Conservation (phyloP, 192 early-diverging fungal genomes). For the Jimgerdemannia lactiflua region DNA sequence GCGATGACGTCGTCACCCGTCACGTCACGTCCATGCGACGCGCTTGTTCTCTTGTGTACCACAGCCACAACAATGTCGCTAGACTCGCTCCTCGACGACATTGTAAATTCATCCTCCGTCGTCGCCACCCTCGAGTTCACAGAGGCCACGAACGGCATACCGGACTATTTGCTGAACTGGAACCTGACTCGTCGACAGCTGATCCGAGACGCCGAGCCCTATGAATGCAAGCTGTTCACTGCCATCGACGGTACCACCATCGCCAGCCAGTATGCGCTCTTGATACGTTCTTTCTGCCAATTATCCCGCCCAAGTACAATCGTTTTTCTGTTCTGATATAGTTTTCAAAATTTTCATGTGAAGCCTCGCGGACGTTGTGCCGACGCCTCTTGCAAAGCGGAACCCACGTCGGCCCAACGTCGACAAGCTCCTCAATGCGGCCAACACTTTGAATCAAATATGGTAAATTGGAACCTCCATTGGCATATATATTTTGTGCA, state of each 20-base stretch:
- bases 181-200: not conserved
- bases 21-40: not conserved
- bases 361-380: not conserved
- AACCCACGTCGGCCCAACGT: slow-evolving; percentile 5
- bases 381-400: not conserved
- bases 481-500: no score
- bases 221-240: slow-evolving; percentile 13
- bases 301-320: not conserved
- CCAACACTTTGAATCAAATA: slow-evolving; percentile 22
- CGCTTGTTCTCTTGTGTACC: not conserved
- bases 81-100: slow-evolving; percentile 2
- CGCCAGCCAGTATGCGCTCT: not conserved
- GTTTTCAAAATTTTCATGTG: not conserved
- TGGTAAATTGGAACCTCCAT: not conserved
- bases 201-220: slow-evolving; percentile 11
- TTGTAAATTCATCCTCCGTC: slow-evolving; percentile 7
- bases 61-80: slow-evolving; percentile 1
- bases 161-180: slow-evolving; percentile 5
- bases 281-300: not conserved
- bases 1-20: not conserved
- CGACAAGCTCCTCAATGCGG: slow-evolving; percentile 6
- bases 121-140: slow-evolving; percentile 7
- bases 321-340: not conserved
- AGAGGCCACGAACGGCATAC: slow-evolving; percentile 1
- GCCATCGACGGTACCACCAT: slow-evolving; percentile 1